Evolutionary conservation across 345 rosid species (phyloP).

Genomic region (Ceriops zippeliana): DNA sequence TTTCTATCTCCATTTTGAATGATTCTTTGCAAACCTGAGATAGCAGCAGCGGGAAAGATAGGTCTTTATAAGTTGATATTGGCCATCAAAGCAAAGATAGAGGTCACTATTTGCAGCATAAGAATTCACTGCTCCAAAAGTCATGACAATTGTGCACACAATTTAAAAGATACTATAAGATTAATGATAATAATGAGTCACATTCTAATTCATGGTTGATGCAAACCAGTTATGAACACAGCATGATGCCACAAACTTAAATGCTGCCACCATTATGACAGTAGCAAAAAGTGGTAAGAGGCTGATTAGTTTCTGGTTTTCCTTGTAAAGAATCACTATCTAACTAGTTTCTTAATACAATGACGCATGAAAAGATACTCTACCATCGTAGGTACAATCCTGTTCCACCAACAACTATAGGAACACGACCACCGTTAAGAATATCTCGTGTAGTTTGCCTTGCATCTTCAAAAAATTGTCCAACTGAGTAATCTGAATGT

Average conservation of each 20-base stretch:
- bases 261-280: background rate
- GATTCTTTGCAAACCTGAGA: too few species aligned
- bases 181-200: background rate
- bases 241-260: background rate
- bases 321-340: background rate
- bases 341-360: background rate
- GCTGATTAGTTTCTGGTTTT: background rate
- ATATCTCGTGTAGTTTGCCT: conserved; percentile 66
- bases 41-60: too few species aligned
- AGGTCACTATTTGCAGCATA: background rate
- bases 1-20: too few species aligned
- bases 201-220: background rate
- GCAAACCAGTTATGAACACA: background rate
- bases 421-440: conserved; percentile 55
- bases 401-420: conserved; percentile 88
- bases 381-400: conserved; percentile 92
- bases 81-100: conserved; percentile 2
- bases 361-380: conserved; percentile 15
- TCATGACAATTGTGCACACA: too few species aligned
- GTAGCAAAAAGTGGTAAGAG: too few species aligned
- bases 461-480: conserved; percentile 68
- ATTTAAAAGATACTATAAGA: too few species aligned
- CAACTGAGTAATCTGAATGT: conserved; percentile 79
- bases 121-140: too few species aligned
- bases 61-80: background rate